phyloP scores from a whole-genome alignment of 2,329 filamentous ascomycete genomes.

The Achaetomium macrosporum region DNA sequence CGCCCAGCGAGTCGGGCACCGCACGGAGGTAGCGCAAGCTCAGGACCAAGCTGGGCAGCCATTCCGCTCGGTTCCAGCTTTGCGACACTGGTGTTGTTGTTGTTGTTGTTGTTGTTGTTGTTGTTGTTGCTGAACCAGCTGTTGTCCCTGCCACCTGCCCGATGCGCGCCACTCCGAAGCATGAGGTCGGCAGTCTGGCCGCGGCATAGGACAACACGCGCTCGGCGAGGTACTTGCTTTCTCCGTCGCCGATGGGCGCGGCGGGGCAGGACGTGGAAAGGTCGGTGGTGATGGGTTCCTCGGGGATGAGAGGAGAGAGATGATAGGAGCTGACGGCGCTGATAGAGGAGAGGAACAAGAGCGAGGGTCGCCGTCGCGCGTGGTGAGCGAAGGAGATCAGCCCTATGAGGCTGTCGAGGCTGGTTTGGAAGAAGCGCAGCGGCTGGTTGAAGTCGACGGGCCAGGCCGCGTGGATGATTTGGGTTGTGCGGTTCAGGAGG shows the following conservation, averaged over 20 bases:
- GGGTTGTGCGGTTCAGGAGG: not conserved
- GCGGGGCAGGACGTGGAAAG: no score
- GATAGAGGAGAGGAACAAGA: not conserved
- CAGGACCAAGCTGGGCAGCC: not conserved
- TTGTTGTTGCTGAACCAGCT: no score
- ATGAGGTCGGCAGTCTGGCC: not conserved
- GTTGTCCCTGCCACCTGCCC: not conserved
- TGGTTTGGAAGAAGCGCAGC: not conserved
- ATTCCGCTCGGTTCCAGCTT: slow-evolving; percentile 1
- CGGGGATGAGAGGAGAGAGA: not conserved
- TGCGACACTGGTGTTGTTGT: not conserved
- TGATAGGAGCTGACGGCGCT: not conserved
- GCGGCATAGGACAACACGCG: not conserved
- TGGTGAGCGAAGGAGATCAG: not conserved
- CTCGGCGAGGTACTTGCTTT: slow-evolving; percentile 2
- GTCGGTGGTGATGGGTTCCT: not conserved
- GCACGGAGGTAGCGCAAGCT: not conserved
- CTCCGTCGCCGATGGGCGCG: not conserved
- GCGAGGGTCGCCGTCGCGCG: not conserved
- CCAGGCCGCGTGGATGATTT: slow-evolving; percentile 13
- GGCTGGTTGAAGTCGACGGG: slow-evolving; percentile 11
- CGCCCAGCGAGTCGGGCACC: not conserved
- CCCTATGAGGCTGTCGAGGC: not conserved
- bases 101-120: no score
- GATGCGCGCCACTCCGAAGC: not conserved